These are phyloP conservation scores for Quercus phellos DNA, from an alignment of 331 rosid genomes.

Conservation along the genomic window DNA sequence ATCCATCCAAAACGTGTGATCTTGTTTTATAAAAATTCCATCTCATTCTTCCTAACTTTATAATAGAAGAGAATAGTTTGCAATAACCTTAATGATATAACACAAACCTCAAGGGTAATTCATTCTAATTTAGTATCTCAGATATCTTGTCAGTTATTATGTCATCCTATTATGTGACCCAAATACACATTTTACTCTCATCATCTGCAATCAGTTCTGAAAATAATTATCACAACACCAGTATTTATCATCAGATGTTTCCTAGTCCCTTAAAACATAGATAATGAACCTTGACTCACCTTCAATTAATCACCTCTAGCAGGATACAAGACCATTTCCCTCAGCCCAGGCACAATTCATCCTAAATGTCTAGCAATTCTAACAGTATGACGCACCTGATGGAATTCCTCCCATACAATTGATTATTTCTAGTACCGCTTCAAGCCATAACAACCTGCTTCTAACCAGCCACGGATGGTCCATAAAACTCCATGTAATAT, in stretches of 20 bases:
- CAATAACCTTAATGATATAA: no score
- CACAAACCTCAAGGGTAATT: no score
- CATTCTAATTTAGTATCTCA: not conserved
- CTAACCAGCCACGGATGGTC: not conserved
- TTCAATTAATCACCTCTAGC: not conserved
- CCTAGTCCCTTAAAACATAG: not conserved
- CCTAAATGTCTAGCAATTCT: not conserved
- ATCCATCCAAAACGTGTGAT: no score
- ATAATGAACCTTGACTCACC: not conserved
- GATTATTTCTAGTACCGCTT: not conserved
- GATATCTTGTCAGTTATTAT: not conserved
- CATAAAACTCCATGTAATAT: not conserved
- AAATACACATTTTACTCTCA: not conserved
- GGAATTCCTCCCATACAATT: not conserved
- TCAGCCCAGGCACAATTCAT: not conserved
- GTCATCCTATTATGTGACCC: not conserved
- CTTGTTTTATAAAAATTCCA: no score
- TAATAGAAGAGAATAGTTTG: no score
- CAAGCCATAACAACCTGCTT: not conserved
- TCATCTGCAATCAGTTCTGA: not conserved
- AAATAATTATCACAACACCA: not conserved
- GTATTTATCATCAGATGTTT: not conserved
- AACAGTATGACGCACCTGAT: not conserved
- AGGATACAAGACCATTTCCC: not conserved
- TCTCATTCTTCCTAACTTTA: no score